Conservation (phyloP, 2,329 filamentous ascomycete genomes). For the Pyrenochaeta sp. region DNA sequence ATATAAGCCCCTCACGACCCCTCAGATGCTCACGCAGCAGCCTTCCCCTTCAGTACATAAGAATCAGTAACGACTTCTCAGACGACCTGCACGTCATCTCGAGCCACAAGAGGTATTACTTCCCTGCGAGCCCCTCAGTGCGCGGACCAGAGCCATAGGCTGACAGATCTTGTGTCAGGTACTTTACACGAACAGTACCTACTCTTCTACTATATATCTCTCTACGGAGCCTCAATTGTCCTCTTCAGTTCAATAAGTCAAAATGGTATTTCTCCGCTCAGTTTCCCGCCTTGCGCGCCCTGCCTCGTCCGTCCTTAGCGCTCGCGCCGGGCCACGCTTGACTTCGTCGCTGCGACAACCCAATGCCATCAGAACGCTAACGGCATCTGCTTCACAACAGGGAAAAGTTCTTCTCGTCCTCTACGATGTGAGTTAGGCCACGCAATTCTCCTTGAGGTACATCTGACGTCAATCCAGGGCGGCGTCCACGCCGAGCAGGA, state of each 20-base stretch:
- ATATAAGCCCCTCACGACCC: conserved; percentile 41
- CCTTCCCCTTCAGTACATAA: conserved; percentile 25
- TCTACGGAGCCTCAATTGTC: conserved; percentile 24
- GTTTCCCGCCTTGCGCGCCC: conserved; percentile 65
- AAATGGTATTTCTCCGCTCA: conserved; percentile 69
- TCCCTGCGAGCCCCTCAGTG: conserved; percentile 27
- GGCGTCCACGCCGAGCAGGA: conserved; percentile 87
- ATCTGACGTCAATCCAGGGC: conserved; percentile 59
- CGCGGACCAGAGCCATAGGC: conserved; percentile 15
- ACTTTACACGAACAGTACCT: conserved; percentile 32
- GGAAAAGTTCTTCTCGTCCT: conserved; percentile 95
- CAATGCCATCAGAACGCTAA: conserved; percentile 67
- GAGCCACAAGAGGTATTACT: conserved; percentile 35
- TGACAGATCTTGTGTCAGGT: conserved; percentile 38
- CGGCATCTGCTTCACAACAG: conserved; percentile 73
- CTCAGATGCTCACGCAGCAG: conserved; percentile 23
- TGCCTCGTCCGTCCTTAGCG: conserved; percentile 60
- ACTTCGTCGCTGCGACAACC: conserved; percentile 55
- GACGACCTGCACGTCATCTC: conserved; percentile 28
- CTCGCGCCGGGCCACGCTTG: conserved; percentile 51
- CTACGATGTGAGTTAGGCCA: conserved; percentile 88
- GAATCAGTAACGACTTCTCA: conserved; percentile 10
- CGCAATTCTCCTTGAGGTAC: too few species aligned
- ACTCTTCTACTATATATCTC: conserved; percentile 32
- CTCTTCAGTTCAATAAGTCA: conserved; percentile 44